Evolutionary conservation across 805 yeast species (phyloP).

Genomic region (Suhomyces pyralidae): DNA sequence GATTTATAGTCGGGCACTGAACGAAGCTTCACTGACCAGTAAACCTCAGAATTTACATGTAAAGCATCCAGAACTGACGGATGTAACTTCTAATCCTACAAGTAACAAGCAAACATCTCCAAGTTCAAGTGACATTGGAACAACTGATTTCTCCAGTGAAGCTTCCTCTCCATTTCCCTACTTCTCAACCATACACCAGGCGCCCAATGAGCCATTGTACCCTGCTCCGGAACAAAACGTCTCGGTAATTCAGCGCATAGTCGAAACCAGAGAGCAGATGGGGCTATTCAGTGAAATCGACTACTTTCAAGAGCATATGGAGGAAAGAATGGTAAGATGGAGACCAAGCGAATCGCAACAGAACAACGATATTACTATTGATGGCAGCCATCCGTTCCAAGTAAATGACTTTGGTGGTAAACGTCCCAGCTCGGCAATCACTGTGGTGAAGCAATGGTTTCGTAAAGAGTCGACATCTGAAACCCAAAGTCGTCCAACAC

Average conservation of each 20-base stretch:
- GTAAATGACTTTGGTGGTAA: not conserved
- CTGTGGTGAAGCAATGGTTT: not conserved
- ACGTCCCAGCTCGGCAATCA: not conserved
- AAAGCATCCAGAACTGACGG: not conserved
- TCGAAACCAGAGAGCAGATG: not conserved
- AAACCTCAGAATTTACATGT: not conserved
- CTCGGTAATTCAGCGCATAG: not conserved
- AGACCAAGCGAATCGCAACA: constrained; percentile 33
- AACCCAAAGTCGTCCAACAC: not conserved
- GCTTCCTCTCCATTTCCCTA: constrained; percentile 8
- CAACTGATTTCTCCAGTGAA: not conserved
- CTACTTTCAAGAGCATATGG: constrained; percentile 25
- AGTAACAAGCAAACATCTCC: not conserved
- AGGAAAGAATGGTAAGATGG: constrained; percentile 30
- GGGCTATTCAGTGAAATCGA: constrained; percentile 6
- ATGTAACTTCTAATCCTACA: not conserved
- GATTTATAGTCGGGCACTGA: not conserved
- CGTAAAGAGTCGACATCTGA: not conserved
- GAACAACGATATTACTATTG: constrained; percentile 21
- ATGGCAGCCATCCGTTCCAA: constrained; percentile 29
- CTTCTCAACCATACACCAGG: constrained; percentile 6
- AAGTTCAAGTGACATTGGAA: not conserved
- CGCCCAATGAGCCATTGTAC: constrained; percentile 19
- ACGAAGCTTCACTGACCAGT: not conserved
- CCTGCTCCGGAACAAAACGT: constrained; percentile 5